phyloP scores from a whole-genome alignment of 139 green algal species.

The Dunaliella sp. region DNA sequence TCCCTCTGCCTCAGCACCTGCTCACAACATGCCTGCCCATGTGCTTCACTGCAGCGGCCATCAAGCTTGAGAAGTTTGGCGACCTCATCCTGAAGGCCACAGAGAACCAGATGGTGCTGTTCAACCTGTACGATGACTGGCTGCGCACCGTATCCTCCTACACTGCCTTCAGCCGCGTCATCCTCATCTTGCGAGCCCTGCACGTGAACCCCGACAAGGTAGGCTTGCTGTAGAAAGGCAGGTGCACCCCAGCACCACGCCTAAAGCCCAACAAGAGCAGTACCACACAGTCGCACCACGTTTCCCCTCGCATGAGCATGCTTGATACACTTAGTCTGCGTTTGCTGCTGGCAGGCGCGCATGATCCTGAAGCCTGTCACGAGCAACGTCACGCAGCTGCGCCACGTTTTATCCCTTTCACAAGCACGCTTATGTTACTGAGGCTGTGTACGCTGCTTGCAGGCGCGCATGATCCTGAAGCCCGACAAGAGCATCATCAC shows the following conservation, averaged over 20 bases:
- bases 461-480: conserved; percentile 90
- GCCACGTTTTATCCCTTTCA: no score
- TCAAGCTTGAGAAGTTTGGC: conserved; percentile 99
- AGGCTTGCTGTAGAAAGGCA: no score
- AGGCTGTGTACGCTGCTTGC: neutral
- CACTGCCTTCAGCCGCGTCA: conserved; percentile 97
- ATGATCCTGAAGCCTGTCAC: conserved; percentile 96
- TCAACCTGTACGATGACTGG: conserved; percentile 99
- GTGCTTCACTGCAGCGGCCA: conserved; percentile 63
- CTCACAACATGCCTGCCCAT: no score
- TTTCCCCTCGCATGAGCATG: no score
- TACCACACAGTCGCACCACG: no score
- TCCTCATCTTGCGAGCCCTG: conserved; percentile 96
- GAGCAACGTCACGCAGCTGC: conserved; percentile 89
- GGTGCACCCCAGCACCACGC: no score
- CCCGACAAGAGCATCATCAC: conserved; percentile 96
- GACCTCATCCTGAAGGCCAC: conserved; percentile 95
- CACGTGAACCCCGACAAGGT: conserved; percentile 98
- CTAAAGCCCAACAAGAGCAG: no score
- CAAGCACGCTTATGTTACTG: neutral
- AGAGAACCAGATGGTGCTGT: conserved; percentile 93
- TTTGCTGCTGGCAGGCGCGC: conserved; percentile 64
- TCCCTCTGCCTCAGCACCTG: no score
- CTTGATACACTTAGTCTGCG: no score
- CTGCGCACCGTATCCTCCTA: conserved; percentile 92